phyloP scores from a whole-genome alignment of 352 stramenopile genomes.

The Phytophthora podocarpi region DNA sequence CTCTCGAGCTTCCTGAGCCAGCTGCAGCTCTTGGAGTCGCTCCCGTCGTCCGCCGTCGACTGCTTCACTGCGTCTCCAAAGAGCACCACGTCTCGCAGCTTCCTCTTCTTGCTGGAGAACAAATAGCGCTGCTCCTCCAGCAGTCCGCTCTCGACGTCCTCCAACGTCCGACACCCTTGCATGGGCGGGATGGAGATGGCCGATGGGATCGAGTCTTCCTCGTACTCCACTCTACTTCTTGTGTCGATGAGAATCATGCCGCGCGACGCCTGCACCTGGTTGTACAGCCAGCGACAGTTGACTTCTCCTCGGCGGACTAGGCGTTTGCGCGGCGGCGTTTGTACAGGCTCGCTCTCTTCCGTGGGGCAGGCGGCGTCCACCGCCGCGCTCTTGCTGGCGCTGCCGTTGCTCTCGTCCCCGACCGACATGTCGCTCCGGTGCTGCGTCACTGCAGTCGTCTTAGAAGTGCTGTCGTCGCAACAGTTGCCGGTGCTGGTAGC shows the following conservation, averaged over 20 bases:
- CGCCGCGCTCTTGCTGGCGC: slow-evolving; percentile 5
- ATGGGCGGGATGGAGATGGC: slow-evolving; percentile 77
- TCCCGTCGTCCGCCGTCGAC: slow-evolving; percentile 22
- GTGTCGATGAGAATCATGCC: slow-evolving; percentile 84
- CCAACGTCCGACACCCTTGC: slow-evolving; percentile 41
- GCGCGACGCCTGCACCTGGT: slow-evolving; percentile 76
- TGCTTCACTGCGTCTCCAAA: slow-evolving; percentile 75
- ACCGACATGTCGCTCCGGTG: slow-evolving; percentile 39
- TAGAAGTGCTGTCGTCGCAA: not conserved
- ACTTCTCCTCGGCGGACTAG: slow-evolving; percentile 69
- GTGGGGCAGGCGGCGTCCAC: slow-evolving; percentile 9
- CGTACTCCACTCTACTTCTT: slow-evolving; percentile 50
- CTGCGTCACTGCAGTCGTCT: slow-evolving; percentile 1
- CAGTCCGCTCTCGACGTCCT: slow-evolving; percentile 58
- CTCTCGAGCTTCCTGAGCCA: slow-evolving; percentile 69
- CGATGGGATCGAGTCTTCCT: slow-evolving; percentile 78
- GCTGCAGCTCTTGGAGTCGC: slow-evolving; percentile 12
- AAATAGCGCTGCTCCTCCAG: slow-evolving; percentile 73
- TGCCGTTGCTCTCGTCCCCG: slow-evolving; percentile 36
- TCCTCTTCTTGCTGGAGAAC: slow-evolving; percentile 74
- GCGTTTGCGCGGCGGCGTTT: slow-evolving; percentile 39
- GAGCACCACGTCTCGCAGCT: slow-evolving; percentile 80
- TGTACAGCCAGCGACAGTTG: slow-evolving; percentile 86
- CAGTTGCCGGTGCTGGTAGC: too few relatives aligned
- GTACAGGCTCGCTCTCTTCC: slow-evolving; percentile 22